phyloP scores from a whole-genome alignment of 83 land plant genomes.

The Picea abies region DNA sequence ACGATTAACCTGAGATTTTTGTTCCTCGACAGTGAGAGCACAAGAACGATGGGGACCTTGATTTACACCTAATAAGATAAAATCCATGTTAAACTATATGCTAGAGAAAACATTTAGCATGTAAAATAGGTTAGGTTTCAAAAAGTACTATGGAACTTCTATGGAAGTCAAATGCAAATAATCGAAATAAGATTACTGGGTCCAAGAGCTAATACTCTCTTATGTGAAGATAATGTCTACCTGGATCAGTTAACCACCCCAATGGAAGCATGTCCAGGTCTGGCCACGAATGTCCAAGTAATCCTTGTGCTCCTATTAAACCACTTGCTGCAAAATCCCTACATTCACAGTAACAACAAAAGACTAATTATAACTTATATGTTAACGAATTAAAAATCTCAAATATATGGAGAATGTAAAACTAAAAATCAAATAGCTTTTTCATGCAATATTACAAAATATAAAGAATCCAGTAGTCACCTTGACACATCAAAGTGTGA shows the following conservation, averaged over 20 bases:
- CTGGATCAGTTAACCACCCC: too few relatives aligned
- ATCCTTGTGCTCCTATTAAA: constrained; percentile 70
- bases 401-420: neutral
- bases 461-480: constrained; percentile 5
- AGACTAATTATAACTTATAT: neutral
- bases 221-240: neutral
- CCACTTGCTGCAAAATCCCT: constrained; percentile 78
- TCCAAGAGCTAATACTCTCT: neutral
- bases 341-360: neutral
- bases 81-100: neutral
- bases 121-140: neutral
- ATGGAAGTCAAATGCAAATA: neutral
- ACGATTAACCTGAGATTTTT: constrained; percentile 34
- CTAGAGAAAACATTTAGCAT: neutral
- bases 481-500: constrained; percentile 59
- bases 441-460: neutral
- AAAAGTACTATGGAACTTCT: neutral
- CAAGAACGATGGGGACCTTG: constrained; percentile 45
- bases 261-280: constrained; percentile 94
- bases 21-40: constrained; percentile 33
- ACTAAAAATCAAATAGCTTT: neutral
- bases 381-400: neutral
- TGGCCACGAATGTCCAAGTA: constrained; percentile 93
- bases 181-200: neutral
- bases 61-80: constrained; percentile 23